Evolutionary conservation across 345 rosid genomes (phyloP).

Genomic region (Anacardium occidentale): DNA sequence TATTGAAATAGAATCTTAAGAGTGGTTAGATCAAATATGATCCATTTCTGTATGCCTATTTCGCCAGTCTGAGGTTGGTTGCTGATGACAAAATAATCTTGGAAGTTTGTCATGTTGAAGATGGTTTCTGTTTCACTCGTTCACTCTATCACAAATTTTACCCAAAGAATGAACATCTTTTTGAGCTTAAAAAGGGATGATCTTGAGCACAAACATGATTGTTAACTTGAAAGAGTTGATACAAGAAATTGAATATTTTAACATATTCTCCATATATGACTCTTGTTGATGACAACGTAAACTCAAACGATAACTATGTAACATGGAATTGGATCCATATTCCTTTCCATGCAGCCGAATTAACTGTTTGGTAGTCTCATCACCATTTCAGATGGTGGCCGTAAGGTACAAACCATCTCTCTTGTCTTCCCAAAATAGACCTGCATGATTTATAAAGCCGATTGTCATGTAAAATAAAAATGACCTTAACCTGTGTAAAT

Average conservation of each 20-base stretch:
- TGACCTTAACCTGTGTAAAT: too few species aligned
- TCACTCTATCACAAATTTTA: too few species aligned
- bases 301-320: neutral
- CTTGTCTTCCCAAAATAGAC: slow-evolving; percentile 97
- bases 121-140: too few species aligned
- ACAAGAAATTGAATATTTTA: neutral
- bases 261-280: neutral
- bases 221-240: neutral
- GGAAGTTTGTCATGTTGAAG: too few species aligned
- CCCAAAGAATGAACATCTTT: too few species aligned
- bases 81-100: neutral
- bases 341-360: neutral
- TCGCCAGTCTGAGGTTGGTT: too few species aligned
- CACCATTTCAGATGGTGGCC: slow-evolving; percentile 77
- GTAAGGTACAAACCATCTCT: slow-evolving; percentile 92
- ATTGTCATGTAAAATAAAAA: too few species aligned
- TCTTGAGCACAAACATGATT: neutral
- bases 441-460: slow-evolving; percentile 34
- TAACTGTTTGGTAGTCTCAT: slow-evolving; percentile 67
- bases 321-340: neutral
- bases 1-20: neutral
- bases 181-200: too few species aligned
- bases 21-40: neutral
- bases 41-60: neutral
- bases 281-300: neutral